Base-by-base conservation (phyloP, 306 rosid species). In the Lablab purpureus region DNA sequence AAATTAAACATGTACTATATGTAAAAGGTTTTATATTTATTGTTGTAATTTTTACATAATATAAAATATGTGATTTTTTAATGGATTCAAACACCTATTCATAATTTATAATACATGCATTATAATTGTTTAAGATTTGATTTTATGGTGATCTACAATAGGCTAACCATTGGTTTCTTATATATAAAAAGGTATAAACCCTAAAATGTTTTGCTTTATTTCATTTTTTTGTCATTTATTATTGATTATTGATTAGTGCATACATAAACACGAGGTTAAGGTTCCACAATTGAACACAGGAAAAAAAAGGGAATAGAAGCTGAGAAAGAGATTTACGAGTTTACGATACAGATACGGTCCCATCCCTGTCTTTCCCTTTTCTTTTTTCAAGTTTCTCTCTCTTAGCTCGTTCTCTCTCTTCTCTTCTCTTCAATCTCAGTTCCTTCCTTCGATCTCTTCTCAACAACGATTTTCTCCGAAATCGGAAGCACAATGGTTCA, bases 401-500 rank as follows among this genome's bases (percentile, higher is more conserved):
- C 68, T 23, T 43, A 4, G 14, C 34, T 19, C 55, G 56, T 67
- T 74, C 32, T 40, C 34, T 66, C 37, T 72, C 34, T 30, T 63
- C 25, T 10, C 40, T 22, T 58, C 54, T 22, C 64, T 51, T n/a
- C 84, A 87, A 86, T 90, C 90, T 79, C 87, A 74, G 80, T 88
- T 43, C 15, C 17, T 43, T 11, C 17, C 15, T 11, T 87, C 84
- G 92, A 89, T 91, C 91, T 81, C 59, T 75, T 74, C 28, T 8
- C 70, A 41, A 10, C 22, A 7, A 22, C 14, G n/a, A 32, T 12
- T 10, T 10, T 4, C 25, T 56, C 78, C 54, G 22, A 12, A 80
- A 70, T 76, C 84, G 82, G 28, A 79, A 82, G 82, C 49, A 83
- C 97, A 91, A 95, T 95, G 99, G 77, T 92, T 70, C 81, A 84